A percentile compares a stretch with the other conserved stretches of the same genome.
Conservation (phyloP, 2,329 filamentous ascomycete genomes). For the Zalaria obscura region DNA sequence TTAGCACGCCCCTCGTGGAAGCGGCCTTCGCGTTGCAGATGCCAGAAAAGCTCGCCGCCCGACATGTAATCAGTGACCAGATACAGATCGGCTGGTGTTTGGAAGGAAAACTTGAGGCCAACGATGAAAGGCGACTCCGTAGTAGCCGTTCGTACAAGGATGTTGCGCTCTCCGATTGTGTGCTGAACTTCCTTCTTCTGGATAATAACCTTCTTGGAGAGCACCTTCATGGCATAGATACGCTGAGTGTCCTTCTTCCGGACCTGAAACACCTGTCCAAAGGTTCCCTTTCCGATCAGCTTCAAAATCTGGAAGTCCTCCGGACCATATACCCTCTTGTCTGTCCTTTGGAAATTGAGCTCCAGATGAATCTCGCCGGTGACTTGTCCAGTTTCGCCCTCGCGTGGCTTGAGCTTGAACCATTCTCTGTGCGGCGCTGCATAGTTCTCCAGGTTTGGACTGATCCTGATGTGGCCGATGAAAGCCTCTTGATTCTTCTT, state of each 20-base stretch:
- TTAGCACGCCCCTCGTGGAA: conserved; percentile 92
- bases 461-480: conserved; percentile 76
- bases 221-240: conserved; percentile 98
- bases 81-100: conserved; percentile 91
- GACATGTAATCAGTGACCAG: conserved; percentile 99
- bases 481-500: conserved; percentile 75
- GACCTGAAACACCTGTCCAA: conserved; percentile 96
- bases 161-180: conserved; percentile 92
- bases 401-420: conserved; percentile 69
- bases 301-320: conserved; percentile 94
- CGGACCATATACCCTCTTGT: conserved; percentile 84
- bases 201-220: conserved; percentile 98
- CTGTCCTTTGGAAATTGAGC: conserved; percentile 70
- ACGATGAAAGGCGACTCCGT: conserved; percentile 96
- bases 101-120: conserved; percentile 95
- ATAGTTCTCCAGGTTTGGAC: conserved; percentile 53
- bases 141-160: conserved; percentile 88
- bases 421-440: conserved; percentile 66
- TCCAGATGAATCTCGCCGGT: conserved; percentile 80
- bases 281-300: conserved; percentile 94
- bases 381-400: conserved; percentile 63
- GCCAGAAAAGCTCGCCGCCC: conserved; percentile 95
- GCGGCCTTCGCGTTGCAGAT: conserved; percentile 89
- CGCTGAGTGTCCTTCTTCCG: conserved; percentile 91
- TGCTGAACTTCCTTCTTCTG: conserved; percentile 99